These are phyloP conservation scores for Halocafeteria seosinensis DNA, from an alignment of 108 stramenopile genomes.

Conservation along the genomic window DNA sequence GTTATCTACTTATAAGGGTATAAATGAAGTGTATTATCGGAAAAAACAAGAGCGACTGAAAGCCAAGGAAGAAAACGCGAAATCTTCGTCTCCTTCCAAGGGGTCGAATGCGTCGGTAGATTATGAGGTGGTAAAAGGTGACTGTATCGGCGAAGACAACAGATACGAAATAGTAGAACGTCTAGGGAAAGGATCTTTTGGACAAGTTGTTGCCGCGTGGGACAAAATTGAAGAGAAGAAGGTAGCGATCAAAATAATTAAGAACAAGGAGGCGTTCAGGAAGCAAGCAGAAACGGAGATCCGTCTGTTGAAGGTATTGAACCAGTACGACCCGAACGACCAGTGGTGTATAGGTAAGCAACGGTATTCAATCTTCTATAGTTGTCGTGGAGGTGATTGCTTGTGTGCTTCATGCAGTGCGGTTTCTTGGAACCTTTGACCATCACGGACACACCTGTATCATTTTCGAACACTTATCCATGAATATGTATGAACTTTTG, in stretches of 20 bases:
- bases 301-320: constrained; percentile 49
- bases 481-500: constrained; percentile 87
- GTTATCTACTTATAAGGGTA: neutral
- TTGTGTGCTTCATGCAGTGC: constrained; percentile 41
- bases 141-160: too few species aligned
- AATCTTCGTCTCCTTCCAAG: neutral
- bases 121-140: constrained; percentile 18
- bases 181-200: constrained; percentile 90
- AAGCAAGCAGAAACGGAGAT: constrained; percentile 92
- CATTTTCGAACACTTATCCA: constrained; percentile 88
- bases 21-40: constrained; percentile 5
- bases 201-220: constrained; percentile 69
- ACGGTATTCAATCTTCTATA: neutral
- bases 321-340: constrained; percentile 53
- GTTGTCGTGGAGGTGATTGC: neutral
- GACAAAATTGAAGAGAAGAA: constrained; percentile 50
- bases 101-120: constrained; percentile 52
- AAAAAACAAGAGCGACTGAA: neutral
- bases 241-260: constrained; percentile 96
- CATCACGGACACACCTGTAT: constrained; percentile 73
- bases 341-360: constrained; percentile 59
- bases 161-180: constrained; percentile 71
- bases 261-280: constrained; percentile 78
- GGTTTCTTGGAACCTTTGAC: constrained; percentile 70
- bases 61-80: neutral